Base-by-base conservation (phyloP, 2,329 filamentous ascomycete genomes). In the Beauveria australis region DNA sequence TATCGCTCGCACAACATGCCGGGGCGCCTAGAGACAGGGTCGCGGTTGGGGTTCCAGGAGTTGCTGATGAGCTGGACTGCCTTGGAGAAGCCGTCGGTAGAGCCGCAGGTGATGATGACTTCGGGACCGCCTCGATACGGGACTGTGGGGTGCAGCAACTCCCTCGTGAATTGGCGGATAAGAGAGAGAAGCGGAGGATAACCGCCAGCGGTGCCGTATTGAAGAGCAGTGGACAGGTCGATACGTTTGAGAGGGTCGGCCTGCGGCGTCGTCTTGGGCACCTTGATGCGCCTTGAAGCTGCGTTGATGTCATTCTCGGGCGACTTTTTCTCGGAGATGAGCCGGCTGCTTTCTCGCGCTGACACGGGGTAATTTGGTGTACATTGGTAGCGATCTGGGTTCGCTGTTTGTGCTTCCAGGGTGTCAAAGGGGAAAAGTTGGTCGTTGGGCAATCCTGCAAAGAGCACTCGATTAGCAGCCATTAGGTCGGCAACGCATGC, bases 401-500 rank as follows among this genome's bases (percentile, higher is more conserved):
- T 82, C 37, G 91, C 90, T 63, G 88, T 84, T 65, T 88, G 86
- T 46, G 92, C 90, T 74, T 96, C 91, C 64, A 97, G 84, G 0
- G 91, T 94, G 68, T 97, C 92, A 74, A 89, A 96, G 9, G 92
- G 92, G 70, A 97, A 97, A 75, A 91, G 91, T 61, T 82, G 82
- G 44, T 87, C 79, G 73, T 94, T 88, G 18, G 92, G 92, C 24
- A 96, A 82, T 63, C 91, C 90, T 92, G 64, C 10, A 44, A 24
- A 18, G 6, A 49, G 16, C 8, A 16, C 19, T 14, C 16, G 8
- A 43, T 52, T 37, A 62, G 53, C 47, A 44, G 37, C 43, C 44
- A 56, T 16, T 12, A 37, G 19, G 30, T 30, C 26, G 37, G 14
- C 56, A 4, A 43, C 24, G 37, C 14, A 18, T 8, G 24, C 19